Evolutionary conservation across 139 green algal genomes (phyloP), one percentile per base, ranked within the genome.

Genomic region (Tetraselmis chui): DNA sequence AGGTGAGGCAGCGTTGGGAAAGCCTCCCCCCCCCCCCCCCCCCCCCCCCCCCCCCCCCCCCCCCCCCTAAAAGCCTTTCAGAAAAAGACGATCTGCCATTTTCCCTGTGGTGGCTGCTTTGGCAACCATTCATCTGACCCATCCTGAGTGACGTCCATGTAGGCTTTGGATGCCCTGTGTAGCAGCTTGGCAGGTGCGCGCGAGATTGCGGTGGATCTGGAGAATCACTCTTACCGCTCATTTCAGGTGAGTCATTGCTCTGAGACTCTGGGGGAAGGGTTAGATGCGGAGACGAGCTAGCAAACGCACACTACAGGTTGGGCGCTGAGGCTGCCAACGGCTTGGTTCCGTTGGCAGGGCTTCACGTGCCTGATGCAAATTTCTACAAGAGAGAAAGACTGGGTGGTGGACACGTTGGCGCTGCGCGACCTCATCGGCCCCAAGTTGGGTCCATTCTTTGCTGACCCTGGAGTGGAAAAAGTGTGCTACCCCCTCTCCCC

Each of bases 281-380:
- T n/a, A n/a, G n/a, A n/a, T n/a, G n/a, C n/a, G n/a, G n/a, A n/a
- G n/a, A n/a, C n/a, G n/a, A n/a, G n/a, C n/a, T n/a, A n/a, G n/a
- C n/a, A n/a, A n/a, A n/a, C n/a, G n/a, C n/a, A n/a, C n/a, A n/a
- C n/a, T n/a, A n/a, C n/a, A n/a, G n/a, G n/a, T n/a, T n/a, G n/a
- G n/a, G n/a, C n/a, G n/a, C n/a, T n/a, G n/a, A n/a, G n/a, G n/a
- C n/a, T n/a, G n/a, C n/a, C n/a, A n/a, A n/a, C n/a, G n/a, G n/a
- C n/a, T n/a, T n/a, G n/a, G n/a, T n/a, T n/a, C n/a, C n/a, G n/a
- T n/a, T n/a, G 90, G 80, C 88, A 92, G 79, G 95, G 95, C 67
- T 97, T 98, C 87, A 93, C 89, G 23, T 98, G 95, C 86, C 88
- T 98, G 26, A 93, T 98, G 89, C 95, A 99, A 87, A 30, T 99